Evolutionary conservation across 2,329 filamentous ascomycete genomes (phyloP), one percentile per base, ranked within the genome.

Genomic region (Xenosphaeropsis pyriputrescens): DNA sequence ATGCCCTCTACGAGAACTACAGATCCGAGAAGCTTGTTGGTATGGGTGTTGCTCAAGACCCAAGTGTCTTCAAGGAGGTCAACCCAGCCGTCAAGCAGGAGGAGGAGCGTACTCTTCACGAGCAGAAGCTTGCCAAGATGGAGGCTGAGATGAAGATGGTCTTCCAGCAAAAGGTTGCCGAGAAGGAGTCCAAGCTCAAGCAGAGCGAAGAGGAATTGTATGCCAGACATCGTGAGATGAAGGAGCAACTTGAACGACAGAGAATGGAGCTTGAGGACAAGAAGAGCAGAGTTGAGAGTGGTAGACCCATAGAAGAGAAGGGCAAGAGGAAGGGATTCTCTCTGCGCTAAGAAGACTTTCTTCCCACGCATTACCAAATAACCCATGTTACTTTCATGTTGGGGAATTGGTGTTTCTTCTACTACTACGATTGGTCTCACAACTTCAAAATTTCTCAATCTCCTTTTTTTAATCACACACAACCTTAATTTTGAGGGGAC

Each of bases 61-160:
- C 88, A 51, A 94, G 84, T 60, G 91, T 98, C 52, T 98, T 98
- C 84, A 98, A 98, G 77, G 91, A 98, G 78, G 86, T 98, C 72
- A 98, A 98, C 75, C 91, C 91, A 46, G 89, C 91, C 34, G 91
- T 96, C 65, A 98, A 98, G 80, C 91, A 98, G 67, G 91, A 98
- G 63, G 91, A 98, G 68, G 91, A 98, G 72, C 85, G 91, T 55
- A 80, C 84, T 47, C 72, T 98, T 51, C 91, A 98, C 73, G 91
- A 98, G 68, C 88, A 95, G 73, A 98, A 98, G 73, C 85, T 98
- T 52, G 85, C 89, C 63, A 98, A 98, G 85, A 98, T 98, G 91
- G 91, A 98, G 65, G 79, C 86, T 56, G 91, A 98, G 65, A 98
- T 98, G 91, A 98, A 98, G 85, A 94, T 95, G 85, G 91, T 98